These are phyloP conservation scores for Uncinocarpus reesii DNA, from an alignment of 2,329 filamentous ascomycete genomes.

Conservation along the genomic window DNA sequence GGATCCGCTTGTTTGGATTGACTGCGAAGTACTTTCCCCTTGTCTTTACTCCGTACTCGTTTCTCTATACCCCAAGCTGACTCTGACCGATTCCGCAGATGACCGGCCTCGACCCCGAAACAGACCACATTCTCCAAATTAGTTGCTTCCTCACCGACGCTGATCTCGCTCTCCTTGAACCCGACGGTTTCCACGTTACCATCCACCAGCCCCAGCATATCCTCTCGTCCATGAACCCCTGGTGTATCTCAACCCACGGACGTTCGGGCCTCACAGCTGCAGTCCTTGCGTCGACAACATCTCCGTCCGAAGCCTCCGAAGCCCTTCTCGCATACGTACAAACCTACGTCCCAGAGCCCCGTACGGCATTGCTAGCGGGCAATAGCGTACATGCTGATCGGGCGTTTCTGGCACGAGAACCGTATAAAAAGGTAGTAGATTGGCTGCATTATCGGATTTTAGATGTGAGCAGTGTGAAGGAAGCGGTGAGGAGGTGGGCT, in stretches of 20 bases:
- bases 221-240: slow-evolving; percentile 73
- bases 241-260: slow-evolving; percentile 75
- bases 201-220: slow-evolving; percentile 62
- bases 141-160: slow-evolving; percentile 84
- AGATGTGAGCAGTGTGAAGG: slow-evolving; percentile 87
- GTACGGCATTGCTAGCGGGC: slow-evolving; percentile 67
- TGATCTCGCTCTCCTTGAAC: slow-evolving; percentile 64
- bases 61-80: background rate
- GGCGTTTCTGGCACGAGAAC: slow-evolving; percentile 63
- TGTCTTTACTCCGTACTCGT: background rate
- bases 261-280: slow-evolving; percentile 69
- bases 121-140: slow-evolving; percentile 80
- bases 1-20: slow-evolving; percentile 75
- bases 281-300: slow-evolving; percentile 62
- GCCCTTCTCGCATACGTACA: slow-evolving; percentile 69
- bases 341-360: slow-evolving; percentile 54
- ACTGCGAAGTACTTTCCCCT: slow-evolving; percentile 51
- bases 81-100: slow-evolving; percentile 49
- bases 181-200: slow-evolving; percentile 65
- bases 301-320: slow-evolving; percentile 59
- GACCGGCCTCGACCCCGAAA: slow-evolving; percentile 72
- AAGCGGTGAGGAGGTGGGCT: slow-evolving; percentile 76
- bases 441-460: slow-evolving; percentile 83
- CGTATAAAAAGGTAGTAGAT: slow-evolving; percentile 62
- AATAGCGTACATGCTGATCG: slow-evolving; percentile 89